These are phyloP conservation scores for Potentilla sterilis DNA, from an alignment of 306 rosid genomes.

Conservation along the genomic window DNA sequence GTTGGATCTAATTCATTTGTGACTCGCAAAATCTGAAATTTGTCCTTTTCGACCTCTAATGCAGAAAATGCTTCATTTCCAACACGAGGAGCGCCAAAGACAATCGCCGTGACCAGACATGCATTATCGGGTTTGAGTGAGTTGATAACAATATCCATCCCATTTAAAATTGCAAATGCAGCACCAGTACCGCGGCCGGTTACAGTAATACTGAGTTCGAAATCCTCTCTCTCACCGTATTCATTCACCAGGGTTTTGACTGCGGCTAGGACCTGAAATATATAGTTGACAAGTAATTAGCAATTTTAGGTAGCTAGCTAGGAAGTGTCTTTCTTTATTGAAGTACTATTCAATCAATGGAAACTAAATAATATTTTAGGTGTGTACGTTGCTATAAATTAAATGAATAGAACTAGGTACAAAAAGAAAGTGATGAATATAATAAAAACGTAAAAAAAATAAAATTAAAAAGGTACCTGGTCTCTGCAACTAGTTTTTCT, in stretches of 20 bases:
- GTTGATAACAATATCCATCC: not conserved
- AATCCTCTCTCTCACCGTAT: not conserved
- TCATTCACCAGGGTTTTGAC: not conserved
- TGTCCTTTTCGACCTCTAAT: not conserved
- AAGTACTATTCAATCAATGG: no score
- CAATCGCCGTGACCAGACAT: conserved; percentile 3
- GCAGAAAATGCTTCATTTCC: not conserved
- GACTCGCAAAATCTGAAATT: not conserved
- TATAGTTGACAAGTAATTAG: not conserved
- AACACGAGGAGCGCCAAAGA: not conserved
- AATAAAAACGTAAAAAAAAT: no score
- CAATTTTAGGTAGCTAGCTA: not conserved
- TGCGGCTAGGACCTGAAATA: not conserved
- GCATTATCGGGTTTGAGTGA: not conserved
- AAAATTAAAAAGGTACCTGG: not conserved
- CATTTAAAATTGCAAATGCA: not conserved
- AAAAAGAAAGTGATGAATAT: no score
- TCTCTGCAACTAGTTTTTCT: not conserved
- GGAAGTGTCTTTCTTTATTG: no score
- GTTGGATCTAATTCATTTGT: not conserved
- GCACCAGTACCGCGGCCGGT: conserved; percentile 3
- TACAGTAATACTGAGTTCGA: not conserved
- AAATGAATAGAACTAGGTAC: no score
- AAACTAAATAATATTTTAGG: no score
- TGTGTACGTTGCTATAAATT: no score